Base-by-base conservation (phyloP, 441 rosid genomes). In the Pelargonium exstipulatum region DNA sequence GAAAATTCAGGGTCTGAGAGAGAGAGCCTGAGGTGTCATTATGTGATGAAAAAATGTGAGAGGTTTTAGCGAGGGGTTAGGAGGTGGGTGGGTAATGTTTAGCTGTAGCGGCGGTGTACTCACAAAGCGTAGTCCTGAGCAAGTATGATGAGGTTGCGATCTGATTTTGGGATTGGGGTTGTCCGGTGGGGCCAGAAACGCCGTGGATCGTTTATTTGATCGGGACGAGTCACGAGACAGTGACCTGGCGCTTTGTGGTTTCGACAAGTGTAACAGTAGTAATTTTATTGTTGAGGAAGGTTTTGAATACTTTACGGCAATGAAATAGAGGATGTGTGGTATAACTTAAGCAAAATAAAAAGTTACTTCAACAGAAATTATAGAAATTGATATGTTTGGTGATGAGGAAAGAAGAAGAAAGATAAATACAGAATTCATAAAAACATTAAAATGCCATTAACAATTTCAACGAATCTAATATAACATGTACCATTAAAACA, bases 141-240 rank as follows among this genome's bases (percentile, higher is more conserved):
- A 4, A 16, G 9, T 20, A n/a, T n/a, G n/a, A n/a, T n/a, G n/a
- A n/a, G n/a, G n/a, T n/a, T n/a, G n/a, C n/a, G n/a, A n/a, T n/a
- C n/a, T n/a, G n/a, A n/a, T n/a, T n/a, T n/a, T n/a, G n/a, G n/a
- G n/a, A n/a, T n/a, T n/a, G n/a, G n/a, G n/a, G n/a, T n/a, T n/a
- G n/a, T n/a, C 22, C 22, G 58, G 58, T 51, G 58, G 58, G 60
- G 60, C 60, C 60, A 53, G 60, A 53, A 53, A 16, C 60, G 24
- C 16, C 18, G 22, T 5, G 61, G 20, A 0, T 9, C 0, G 3
- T 5, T 55, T 55, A 20, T 53, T 53, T 16, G 60, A 53, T 53
- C 17, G 61, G 22, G 61, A 24, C 20, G 24, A 20, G 61, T 17
- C 24, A 55, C 61, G 9, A 53, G 9, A 51, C 58, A 51, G 20